Percentiles rank a stretch among this genome's conserved stretches.
phyloP scores from a whole-genome alignment of 352 stramenopile species.

The Globisporangium canariense region DNA sequence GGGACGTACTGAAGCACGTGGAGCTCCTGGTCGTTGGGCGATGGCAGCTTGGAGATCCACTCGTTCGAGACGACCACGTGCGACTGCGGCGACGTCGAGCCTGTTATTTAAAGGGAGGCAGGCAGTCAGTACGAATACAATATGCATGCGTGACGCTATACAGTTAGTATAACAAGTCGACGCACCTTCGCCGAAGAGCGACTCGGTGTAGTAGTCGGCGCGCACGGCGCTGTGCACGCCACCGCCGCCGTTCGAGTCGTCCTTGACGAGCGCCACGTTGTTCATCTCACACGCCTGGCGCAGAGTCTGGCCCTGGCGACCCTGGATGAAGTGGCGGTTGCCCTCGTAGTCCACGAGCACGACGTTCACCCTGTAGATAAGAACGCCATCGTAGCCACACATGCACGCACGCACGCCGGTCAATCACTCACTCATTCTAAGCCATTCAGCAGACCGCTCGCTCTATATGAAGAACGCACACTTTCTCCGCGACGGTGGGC shows the following conservation, averaged over 20 bases:
- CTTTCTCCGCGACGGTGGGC: conserved; percentile 56
- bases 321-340: conserved; percentile 82
- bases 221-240: conserved; percentile 61
- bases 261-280: conserved; percentile 69
- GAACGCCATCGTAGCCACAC: conserved; percentile 6
- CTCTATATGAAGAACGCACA: conserved; percentile 29
- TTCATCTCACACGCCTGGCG: conserved; percentile 82
- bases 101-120: not conserved
- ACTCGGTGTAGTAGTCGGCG: conserved; percentile 83
- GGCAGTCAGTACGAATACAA: not conserved
- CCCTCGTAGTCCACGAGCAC: conserved; percentile 85
- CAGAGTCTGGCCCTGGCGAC: conserved; percentile 78
- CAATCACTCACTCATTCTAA: not conserved
- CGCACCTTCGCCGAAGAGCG: conserved; percentile 78
- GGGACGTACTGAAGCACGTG: conserved; percentile 84
- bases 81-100: conserved; percentile 74
- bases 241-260: conserved; percentile 83
- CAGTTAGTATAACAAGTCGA: too few species aligned
- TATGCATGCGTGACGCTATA: not conserved
- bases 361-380: conserved; percentile 64
- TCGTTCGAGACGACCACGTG: conserved; percentile 88
- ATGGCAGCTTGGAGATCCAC: conserved; percentile 77
- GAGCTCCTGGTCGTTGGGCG: conserved; percentile 65
- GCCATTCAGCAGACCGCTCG: not conserved
- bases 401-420: not conserved